These are phyloP conservation scores for Aureobasidium leucospermi DNA, from an alignment of 2,329 filamentous ascomycete genomes.

Conservation along the genomic window DNA sequence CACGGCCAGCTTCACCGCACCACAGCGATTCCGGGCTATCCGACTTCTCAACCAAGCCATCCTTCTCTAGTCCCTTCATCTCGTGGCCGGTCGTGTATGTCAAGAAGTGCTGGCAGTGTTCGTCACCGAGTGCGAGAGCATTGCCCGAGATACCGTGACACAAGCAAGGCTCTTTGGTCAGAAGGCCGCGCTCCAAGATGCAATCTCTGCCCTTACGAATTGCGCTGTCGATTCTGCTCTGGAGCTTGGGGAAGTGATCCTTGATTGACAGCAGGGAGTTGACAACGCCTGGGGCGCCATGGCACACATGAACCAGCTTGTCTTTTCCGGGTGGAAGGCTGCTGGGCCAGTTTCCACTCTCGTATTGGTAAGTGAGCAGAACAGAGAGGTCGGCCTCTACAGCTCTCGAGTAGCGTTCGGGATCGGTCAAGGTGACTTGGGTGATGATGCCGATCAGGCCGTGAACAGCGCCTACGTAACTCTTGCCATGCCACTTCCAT, in stretches of 20 bases:
- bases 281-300: conserved; percentile 58
- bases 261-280: conserved; percentile 51
- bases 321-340: conserved; percentile 43
- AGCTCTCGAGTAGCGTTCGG: conserved; percentile 45
- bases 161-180: conserved; percentile 58
- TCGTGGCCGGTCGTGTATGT: conserved; percentile 51
- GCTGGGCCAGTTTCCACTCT: conserved; percentile 58
- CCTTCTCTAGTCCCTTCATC: conserved; percentile 46
- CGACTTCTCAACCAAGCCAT: conserved; percentile 45
- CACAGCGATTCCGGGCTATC: conserved; percentile 44
- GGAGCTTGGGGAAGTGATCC: conserved; percentile 49
- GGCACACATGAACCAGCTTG: conserved; percentile 57
- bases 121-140: conserved; percentile 47
- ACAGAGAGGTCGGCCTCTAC: conserved; percentile 48
- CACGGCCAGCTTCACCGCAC: conserved; percentile 35
- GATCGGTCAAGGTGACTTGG: conserved; percentile 57
- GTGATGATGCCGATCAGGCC: conserved; percentile 63
- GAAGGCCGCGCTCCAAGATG: conserved; percentile 50
- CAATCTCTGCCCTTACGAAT: conserved; percentile 46
- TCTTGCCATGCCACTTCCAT: conserved; percentile 59
- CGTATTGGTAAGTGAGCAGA: conserved; percentile 53
- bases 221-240: conserved; percentile 46
- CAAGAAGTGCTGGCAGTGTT: conserved; percentile 50
- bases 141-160: conserved; percentile 61
- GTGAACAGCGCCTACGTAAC: conserved; percentile 60